Base-by-base conservation (phyloP, 805 yeast genomes). In the Schizosaccharomyces lindneri region DNA sequence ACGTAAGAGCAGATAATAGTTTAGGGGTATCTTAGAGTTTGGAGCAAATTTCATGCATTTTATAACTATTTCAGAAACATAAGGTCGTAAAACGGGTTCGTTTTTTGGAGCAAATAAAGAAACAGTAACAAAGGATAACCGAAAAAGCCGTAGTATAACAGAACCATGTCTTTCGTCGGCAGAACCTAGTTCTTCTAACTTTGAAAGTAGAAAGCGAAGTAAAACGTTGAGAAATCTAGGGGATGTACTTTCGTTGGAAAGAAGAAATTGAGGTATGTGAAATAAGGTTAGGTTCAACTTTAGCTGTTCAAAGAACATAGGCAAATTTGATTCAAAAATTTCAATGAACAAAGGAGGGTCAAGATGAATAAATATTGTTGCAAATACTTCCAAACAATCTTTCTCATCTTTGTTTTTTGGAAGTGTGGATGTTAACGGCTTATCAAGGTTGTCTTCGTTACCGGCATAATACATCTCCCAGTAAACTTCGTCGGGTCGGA, bases 311-410 rank as follows among this genome's bases (percentile, higher is more conserved):
- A 86, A 87, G 70, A 89, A 74, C 66, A 79, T 81, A 27, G 83
- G 85, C 62, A 90, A 75, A 70, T 93, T 95, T 1, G 82, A 77
- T 64, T 82, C 87, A 9, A 88, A 82, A 64, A 93, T 84, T 72
- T 93, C 98, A 70, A 87, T 89, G 72, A 94, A 94, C 0, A 97
- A 85, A 0, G 97, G 88, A 24, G 95, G 89, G 68, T 94, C 99
- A 62, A 94, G 79, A 69, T 87, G 95, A 66, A 88, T 86, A 71
- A 87, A 93, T 67, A 93, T 86, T 1, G 95, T 84, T 0, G 96
- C 96, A 69, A 93, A 81, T 2, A 88, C 83, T 68, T 94, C 98
- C 95, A 93, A 88, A 63, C 89, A 74, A 67, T 93, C 98, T 66
- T 89, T 87, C 63, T 89, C 96, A 68, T 90, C 97, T 66, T 87